Conservation (phyloP, 306 rosid genomes). For the Prunus mume region DNA sequence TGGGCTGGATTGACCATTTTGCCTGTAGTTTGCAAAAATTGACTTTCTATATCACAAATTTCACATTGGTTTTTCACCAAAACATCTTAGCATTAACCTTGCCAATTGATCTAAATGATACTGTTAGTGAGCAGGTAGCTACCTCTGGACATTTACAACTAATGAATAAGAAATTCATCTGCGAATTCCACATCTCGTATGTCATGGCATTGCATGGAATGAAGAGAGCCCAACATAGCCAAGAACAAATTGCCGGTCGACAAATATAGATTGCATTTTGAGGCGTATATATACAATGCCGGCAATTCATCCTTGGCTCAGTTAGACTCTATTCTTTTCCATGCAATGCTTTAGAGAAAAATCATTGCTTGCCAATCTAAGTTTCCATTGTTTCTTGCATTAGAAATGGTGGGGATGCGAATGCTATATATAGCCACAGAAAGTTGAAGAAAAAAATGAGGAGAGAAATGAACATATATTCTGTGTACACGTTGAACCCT, state of each 20-base stretch:
- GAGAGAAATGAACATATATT: slow-evolving; percentile 3
- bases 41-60: too few relatives aligned
- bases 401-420: not conserved
- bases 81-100: too few relatives aligned
- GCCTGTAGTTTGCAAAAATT: too few relatives aligned
- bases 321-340: slow-evolving; percentile 27
- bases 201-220: slow-evolving; percentile 24
- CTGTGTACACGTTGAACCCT: not conserved
- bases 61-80: too few relatives aligned
- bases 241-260: slow-evolving; percentile 33
- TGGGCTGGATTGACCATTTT: too few relatives aligned
- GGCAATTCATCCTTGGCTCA: slow-evolving; percentile 66
- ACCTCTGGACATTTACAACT: too few relatives aligned
- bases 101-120: too few relatives aligned
- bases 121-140: too few relatives aligned
- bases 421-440: not conserved
- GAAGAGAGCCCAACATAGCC: slow-evolving; percentile 35
- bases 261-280: not conserved
- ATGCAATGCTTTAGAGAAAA: slow-evolving; percentile 9
- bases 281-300: not conserved
- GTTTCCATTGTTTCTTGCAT: not conserved
- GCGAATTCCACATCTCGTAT: not conserved
- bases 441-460: not conserved
- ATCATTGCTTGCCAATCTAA: not conserved
- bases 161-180: too few relatives aligned